Percentiles rank a stretch among this genome's conserved stretches.
Evolutionary conservation across 2,329 filamentous ascomycete species (phyloP).

Genomic region (Penicillium sp.): DNA sequence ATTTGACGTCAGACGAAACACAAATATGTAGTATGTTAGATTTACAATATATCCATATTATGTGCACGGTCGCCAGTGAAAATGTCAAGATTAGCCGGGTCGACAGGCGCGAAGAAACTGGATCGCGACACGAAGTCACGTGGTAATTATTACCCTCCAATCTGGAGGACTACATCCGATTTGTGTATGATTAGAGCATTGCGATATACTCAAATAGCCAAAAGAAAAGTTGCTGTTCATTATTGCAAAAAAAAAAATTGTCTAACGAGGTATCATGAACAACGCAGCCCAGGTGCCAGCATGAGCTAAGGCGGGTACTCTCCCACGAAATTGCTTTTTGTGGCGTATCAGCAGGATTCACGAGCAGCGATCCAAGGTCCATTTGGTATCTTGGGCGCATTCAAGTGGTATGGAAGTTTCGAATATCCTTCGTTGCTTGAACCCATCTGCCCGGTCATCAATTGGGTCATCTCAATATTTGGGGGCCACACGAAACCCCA

Average conservation of each 20-base stretch:
- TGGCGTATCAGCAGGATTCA: neutral
- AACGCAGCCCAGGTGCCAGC: slow-evolving; percentile 5
- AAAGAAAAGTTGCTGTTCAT: slow-evolving; percentile 4
- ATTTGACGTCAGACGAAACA: neutral
- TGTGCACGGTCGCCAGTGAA: neutral
- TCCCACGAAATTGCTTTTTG: neutral
- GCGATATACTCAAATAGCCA: neutral
- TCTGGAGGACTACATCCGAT: neutral
- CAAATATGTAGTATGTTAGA: neutral
- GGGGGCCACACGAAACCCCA: slow-evolving; percentile 2
- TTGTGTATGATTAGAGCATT: neutral
- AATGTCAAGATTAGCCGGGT: neutral
- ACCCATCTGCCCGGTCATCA: neutral
- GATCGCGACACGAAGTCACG: slow-evolving; percentile 28
- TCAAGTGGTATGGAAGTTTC: neutral
- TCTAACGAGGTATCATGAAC: slow-evolving; percentile 10
- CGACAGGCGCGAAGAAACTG: slow-evolving; percentile 11
- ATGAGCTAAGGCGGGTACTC: neutral
- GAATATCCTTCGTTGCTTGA: neutral
- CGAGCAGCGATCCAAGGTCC: neutral
- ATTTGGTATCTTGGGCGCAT: neutral
- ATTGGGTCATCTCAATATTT: neutral
- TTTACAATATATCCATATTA: slow-evolving; percentile 13
- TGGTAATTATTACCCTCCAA: slow-evolving; percentile 4
- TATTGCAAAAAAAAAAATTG: slow-evolving; percentile 5